Percentiles rank a stretch among this genome's conserved stretches.
Conservation (phyloP, 179 eudicot species). For the Silene coronaria region DNA sequence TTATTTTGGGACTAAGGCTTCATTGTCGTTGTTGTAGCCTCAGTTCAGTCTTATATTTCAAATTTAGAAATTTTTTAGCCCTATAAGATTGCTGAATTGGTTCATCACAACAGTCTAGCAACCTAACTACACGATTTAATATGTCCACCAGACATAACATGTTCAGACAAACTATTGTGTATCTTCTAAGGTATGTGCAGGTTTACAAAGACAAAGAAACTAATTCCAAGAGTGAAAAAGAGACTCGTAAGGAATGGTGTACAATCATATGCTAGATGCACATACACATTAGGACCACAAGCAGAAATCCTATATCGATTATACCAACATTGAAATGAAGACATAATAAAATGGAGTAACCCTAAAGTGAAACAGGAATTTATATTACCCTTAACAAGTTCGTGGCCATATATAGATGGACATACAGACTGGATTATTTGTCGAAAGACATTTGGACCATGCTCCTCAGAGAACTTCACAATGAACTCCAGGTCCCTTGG, state of each 20-base stretch:
- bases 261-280: background rate
- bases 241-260: conserved; percentile 3
- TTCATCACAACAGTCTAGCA: background rate
- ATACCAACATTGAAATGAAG: background rate
- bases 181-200: background rate
- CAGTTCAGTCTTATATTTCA: background rate
- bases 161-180: background rate
- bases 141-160: background rate
- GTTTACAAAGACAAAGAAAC: background rate
- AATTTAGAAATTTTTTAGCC: background rate
- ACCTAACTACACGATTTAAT: background rate
- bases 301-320: background rate
- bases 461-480: conserved; percentile 66
- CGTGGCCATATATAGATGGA: conserved; percentile 96
- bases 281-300: background rate
- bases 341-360: background rate
- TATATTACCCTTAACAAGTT: conserved; percentile 79
- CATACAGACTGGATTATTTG: conserved; percentile 88
- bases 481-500: conserved; percentile 86
- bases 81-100: background rate
- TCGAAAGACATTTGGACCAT: conserved; percentile 73
- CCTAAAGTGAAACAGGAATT: background rate
- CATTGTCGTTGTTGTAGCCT: background rate
- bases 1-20: background rate
- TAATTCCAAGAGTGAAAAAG: background rate